phyloP scores from a whole-genome alignment of 2,329 filamentous ascomycete genomes.

The Kalaharituber pfeilii region DNA sequence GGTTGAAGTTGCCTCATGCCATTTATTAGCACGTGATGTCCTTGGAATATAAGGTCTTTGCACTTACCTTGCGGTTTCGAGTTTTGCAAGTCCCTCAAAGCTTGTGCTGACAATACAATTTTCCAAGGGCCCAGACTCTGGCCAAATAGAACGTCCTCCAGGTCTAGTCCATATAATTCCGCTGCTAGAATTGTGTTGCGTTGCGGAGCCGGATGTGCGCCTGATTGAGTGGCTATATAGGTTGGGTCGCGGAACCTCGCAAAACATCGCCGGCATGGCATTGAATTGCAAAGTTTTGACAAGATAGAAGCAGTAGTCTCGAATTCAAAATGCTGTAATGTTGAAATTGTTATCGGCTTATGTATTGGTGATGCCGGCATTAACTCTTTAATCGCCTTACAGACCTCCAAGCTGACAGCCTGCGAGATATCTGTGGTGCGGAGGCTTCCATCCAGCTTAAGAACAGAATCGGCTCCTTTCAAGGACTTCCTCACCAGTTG shows the following conservation, averaged over 20 bases:
- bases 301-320: background rate
- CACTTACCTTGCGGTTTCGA: background rate
- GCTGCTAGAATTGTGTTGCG: background rate
- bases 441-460: background rate
- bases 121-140: conserved; percentile 2
- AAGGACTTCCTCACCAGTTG: background rate
- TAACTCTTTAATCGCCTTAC: background rate
- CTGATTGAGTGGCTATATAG: background rate
- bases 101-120: conserved; percentile 3
- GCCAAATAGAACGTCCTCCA: background rate
- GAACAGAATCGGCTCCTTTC: background rate
- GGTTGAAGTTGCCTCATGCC: conserved; percentile 7
- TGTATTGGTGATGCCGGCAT: background rate
- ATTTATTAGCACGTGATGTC: background rate
- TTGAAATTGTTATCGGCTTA: background rate
- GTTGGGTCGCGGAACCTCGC: background rate
- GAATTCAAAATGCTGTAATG: background rate
- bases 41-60: no score
- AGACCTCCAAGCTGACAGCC: background rate
- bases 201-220: background rate
- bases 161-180: background rate
- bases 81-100: conserved; percentile 1
- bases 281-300: background rate
- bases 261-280: background rate
- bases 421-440: background rate